Base-by-base conservation (phyloP, 2,329 filamentous ascomycete species). In the Sclerotinia spermophila region DNA sequence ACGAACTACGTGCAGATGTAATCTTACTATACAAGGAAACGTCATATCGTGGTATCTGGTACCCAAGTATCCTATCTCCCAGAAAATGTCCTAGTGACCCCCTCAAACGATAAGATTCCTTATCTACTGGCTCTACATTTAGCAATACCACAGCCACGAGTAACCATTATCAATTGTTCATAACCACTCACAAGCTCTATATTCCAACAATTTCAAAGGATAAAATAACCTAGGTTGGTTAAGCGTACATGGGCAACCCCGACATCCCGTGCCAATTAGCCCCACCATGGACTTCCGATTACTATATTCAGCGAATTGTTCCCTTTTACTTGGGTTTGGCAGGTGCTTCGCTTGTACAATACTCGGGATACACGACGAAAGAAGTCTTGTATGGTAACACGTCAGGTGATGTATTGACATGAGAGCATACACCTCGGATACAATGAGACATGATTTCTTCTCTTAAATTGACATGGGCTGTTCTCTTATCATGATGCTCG, bases 291-390 rank as follows among this genome's bases (percentile, higher is more conserved):
- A 48, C 3, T 66, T 30, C 33, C 30, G 24, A 62, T 69, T 69
- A 66, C 68, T 51, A 40, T 40, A 69, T 62, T 45, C 51, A 66
- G 68, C 44, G 59, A 69, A 66, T 42, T 56, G n/a, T 66, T 69
- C 68, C 68, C 68, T 65, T 64, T 44, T 7, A 53, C 58, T 44
- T 55, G 42, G 24, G 53, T 61, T 53, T 61, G 53, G 66, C 53
- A 68, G 42, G 27, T 68, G 65, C 30, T 44, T 48, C 59, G 15
- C 66, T 60, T 48, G 53, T 33, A 59, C 45, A 30, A 24, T 51
- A 44, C 40, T 61, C 42, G 42, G 40, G 10, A 13, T 27, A 21
- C 27, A 24, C n/a, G 10, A 40, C 48, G 21, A 5, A 38, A 19
- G 42, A 53, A 27, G n/a, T 53, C 48, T 48, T 13, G 44, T n/a